Base-by-base conservation (phyloP, 2,329 filamentous ascomycete species). In the Cordyceps sp. region DNA sequence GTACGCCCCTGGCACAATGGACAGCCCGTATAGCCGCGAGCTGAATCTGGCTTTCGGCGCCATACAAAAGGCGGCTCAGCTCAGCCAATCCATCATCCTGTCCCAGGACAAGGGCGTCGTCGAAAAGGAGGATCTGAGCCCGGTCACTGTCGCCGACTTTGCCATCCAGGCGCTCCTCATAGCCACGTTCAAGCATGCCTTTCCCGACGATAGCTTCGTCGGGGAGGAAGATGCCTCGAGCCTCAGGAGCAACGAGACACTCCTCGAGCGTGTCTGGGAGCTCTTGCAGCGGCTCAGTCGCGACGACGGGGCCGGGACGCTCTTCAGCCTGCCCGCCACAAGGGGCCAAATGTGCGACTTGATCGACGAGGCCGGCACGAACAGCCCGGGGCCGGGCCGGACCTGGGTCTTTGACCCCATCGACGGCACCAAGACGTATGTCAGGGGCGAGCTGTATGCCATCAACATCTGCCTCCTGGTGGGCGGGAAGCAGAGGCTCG, bases 391-490 rank as follows among this genome's bases (percentile, higher is more conserved):
- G 8, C 40, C 45, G 2, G 60, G 58, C 7, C 47, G 66, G 12
- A 59, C 61, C 8, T 73, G 69, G 68, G 58, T 73, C 0, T 71
- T 73, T 41, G 69, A 73, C 41, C 69, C 69, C 1, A 72, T 73
- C 20, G 69, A 73, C 39, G 69, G 69, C 7, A 73, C 69, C 3
- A 62, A 66, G 49, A 69, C 66, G 1, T 73, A 68, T 33, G 53
- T 73, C 8, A 49, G 53, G 10, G 60, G 63, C 6, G 53, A 69
- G 40, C 58, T 69, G 29, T 73, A 72, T 39, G 69, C 66, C 34
- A 64, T 72, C 47, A 73, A 73, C 36, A 54, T 69, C 14, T 66
- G 57, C 3, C 54, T 73, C 4, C 45, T 73, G 4, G 52, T 62
- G 21, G 62, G 59, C 18, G 63, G 66, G 4, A 47, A 52, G 35